Base-by-base conservation (phyloP, 192 early-diverging fungal species). In the Powellomyces hirtus region DNA sequence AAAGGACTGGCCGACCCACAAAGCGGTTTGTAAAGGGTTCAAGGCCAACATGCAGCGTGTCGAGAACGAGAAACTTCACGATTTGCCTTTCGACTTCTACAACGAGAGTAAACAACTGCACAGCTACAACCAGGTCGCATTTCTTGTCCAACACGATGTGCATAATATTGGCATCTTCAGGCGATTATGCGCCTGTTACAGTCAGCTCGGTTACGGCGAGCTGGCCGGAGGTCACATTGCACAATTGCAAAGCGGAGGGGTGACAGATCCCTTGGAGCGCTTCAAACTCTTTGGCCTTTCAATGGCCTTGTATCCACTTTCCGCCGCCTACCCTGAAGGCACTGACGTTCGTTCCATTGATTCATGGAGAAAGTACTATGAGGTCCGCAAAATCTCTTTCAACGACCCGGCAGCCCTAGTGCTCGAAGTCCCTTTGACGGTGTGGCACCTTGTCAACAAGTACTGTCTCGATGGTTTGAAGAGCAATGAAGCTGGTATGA, bases 151-250 rank as follows among this genome's bases (percentile, higher is more conserved):
- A 36, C 70, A 77, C 7, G 75, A 76, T 10, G 20, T 77, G 27
- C 83, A 84, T 78, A 84, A 84, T 68, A 57, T 78, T 4, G 83
- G 83, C 6, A 70, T 81, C 14, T 84, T 72, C 75, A 71, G 76
- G 31, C 77, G 83, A 38, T 61, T 84, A 2, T 84, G 83, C 63
- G 71, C 65, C 26, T 84, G 83, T 58, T 84, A 75, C 58, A 53
- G 68, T 29, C 64, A 84, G 14, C 27, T 76, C 14, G 70, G 66
- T 5, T 84, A 73, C 64, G 83, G 83, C 44, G 79, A 79, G 35
- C 62, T 84, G 13, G 59, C 71, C 16, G 78, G 51, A 14, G 63
- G 76, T 30, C 51, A 74, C 14, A 66, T 71, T 53, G 75, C 71
- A 5, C 76, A 75, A 59, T 58, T 75, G 61, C 67, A 66, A 27